Base-by-base conservation (phyloP, 192 early-diverging fungal species). In the Podila epicladia region DNA sequence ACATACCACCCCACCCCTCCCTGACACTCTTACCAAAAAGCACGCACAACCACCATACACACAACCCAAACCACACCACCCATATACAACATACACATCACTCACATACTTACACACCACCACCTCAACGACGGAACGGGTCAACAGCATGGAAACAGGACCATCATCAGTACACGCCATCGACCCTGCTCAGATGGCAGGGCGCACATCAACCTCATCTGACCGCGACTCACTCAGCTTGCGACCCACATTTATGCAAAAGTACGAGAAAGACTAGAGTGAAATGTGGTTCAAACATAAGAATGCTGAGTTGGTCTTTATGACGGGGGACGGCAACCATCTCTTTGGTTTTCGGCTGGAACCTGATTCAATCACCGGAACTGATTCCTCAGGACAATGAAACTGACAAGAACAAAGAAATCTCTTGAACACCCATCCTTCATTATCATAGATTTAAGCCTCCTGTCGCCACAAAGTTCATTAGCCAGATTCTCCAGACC, bases 211-310 rank as follows among this genome's bases (percentile, higher is more conserved):
- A 19, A 73, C 57, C 26, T 72, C 69, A 17, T 79, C 75, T 15
- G 59, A 72, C 65, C 58, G 69, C 11, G 75, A 79, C 45, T 79
- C 75, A 11, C 26, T 79, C 70, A 67, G 64, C 29, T 53, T 79
- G 13, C 65, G 75, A 28, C 75, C 75, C 20, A 79, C 75, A 35
- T 79, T 79, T 53, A 79, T 72, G 75, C 69, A 79, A 72, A 79
- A 79, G 75, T 79, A 79, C 51, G 20, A 33, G 22, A 35, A 3
- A 22, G 35, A 64, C 35, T 1, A 17, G 37, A 9, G 41, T 15
- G 41, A 45, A 3, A 0, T 17, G 41, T 45, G 41, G 41, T 37
- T 37, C 35, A 37, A 37, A 37, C 7, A 37, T 9, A 37, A 37
- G 35, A 0, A 9, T 37, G 35, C 2, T 53, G 50, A 55, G 53